Conservation (phyloP, 768 basidiomycete species). For the Phanerochaete carnosa region DNA sequence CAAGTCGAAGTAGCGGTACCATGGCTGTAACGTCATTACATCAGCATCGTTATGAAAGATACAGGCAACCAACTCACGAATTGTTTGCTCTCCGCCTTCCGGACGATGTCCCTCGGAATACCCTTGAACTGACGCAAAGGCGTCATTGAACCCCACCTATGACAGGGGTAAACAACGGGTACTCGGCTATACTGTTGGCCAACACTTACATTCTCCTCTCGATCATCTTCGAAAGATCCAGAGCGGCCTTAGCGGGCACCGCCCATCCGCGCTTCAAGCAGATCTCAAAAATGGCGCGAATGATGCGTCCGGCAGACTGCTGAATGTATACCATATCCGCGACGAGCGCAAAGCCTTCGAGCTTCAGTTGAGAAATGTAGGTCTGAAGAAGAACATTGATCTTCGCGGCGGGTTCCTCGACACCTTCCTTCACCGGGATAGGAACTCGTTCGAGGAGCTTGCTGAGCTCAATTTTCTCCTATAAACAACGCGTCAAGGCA, state of each 20-base stretch:
- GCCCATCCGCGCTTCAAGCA: conserved; percentile 99
- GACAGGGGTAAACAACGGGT: conserved; percentile 20
- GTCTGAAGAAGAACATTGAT: conserved; percentile 95
- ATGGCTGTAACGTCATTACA: conserved; percentile 53
- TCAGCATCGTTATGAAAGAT: not conserved
- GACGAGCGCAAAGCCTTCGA: conserved; percentile 87
- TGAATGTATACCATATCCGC: conserved; percentile 96
- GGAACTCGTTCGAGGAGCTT: conserved; percentile 93
- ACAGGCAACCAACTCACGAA: conserved; percentile 57
- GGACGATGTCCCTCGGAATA: conserved; percentile 78
- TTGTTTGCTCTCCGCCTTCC: conserved; percentile 96
- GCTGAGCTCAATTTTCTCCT: conserved; percentile 85
- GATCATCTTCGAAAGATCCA: conserved; percentile 96
- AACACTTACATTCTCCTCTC: conserved; percentile 62
- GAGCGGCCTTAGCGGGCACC: conserved; percentile 82
- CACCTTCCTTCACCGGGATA: conserved; percentile 94
- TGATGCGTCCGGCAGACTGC: conserved; percentile 93
- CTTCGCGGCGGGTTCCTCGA: conserved; percentile 95
- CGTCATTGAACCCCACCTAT: conserved; percentile 89
- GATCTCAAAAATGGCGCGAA: conserved; percentile 97
- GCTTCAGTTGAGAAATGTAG: conserved; percentile 90
- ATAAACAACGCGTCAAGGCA: conserved; percentile 4
- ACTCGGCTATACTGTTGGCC: conserved; percentile 28
- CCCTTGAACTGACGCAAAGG: conserved; percentile 95
- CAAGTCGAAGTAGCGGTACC: conserved; percentile 97